phyloP scores from a whole-genome alignment of 495 filamentous ascomycete species.

The Echria macrotheca region DNA sequence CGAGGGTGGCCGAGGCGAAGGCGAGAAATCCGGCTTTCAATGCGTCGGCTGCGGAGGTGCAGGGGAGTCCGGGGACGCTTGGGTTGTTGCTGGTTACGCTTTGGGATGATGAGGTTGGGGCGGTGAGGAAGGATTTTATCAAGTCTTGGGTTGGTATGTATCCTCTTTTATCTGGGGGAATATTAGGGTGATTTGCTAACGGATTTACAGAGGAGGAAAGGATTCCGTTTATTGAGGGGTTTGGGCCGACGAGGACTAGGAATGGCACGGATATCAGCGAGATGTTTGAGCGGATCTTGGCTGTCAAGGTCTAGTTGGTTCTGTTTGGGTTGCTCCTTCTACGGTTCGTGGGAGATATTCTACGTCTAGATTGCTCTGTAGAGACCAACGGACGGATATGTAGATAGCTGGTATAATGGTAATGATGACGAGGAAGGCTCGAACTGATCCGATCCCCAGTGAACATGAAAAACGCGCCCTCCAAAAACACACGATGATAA shows the following conservation, averaged over 20 bases:
- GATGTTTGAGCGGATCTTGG: conserved; percentile 3
- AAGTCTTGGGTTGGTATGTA: conserved; percentile 22
- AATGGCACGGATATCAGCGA: background rate
- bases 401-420: too few relatives aligned
- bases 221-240: conserved; percentile 15
- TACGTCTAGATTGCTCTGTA: too few relatives aligned
- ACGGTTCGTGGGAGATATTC: too few relatives aligned
- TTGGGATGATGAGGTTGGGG: conserved; percentile 17
- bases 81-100: conserved; percentile 23
- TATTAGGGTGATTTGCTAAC: background rate
- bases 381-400: too few relatives aligned
- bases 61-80: conserved; percentile 19
- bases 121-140: conserved; percentile 21
- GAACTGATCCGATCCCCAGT: too few relatives aligned
- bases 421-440: too few relatives aligned
- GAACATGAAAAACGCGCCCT: too few relatives aligned
- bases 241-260: conserved; percentile 1
- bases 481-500: too few relatives aligned
- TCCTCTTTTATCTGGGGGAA: background rate
- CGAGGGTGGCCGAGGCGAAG: conserved; percentile 18
- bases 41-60: conserved; percentile 16
- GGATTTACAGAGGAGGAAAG: conserved; percentile 12
- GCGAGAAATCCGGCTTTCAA: conserved; percentile 19
- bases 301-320: conserved; percentile 5
- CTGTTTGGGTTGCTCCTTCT: too few relatives aligned